Evolutionary conservation across 2,329 filamentous ascomycete genomes (phyloP).

Genomic region (Colletotrichum lini): DNA sequence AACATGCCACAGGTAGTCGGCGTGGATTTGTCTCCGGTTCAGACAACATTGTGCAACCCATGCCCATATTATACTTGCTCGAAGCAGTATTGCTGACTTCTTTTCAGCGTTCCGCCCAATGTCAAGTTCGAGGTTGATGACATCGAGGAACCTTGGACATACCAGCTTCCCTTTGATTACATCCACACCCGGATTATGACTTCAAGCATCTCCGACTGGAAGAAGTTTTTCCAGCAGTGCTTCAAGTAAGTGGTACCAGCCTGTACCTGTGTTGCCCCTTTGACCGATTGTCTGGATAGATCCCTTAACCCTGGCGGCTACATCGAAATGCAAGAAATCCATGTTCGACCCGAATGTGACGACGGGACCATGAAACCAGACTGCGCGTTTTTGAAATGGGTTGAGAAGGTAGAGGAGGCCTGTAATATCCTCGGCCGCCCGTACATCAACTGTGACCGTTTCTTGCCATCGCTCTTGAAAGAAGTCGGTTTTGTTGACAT

Average conservation of each 20-base stretch:
- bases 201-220: slow-evolving; percentile 66
- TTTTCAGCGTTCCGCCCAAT: slow-evolving; percentile 64
- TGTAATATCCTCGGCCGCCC: slow-evolving; percentile 49
- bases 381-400: slow-evolving; percentile 50
- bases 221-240: slow-evolving; percentile 60
- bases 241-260: slow-evolving; percentile 50
- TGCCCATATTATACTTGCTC: neutral
- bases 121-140: slow-evolving; percentile 70
- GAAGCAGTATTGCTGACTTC: neutral
- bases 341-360: slow-evolving; percentile 56
- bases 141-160: slow-evolving; percentile 66
- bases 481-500: slow-evolving; percentile 70
- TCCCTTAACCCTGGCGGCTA: slow-evolving; percentile 59
- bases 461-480: slow-evolving; percentile 52
- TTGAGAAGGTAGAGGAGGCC: slow-evolving; percentile 49
- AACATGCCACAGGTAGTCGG: slow-evolving; percentile 50
- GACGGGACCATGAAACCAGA: slow-evolving; percentile 54
- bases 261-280: neutral
- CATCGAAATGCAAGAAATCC: slow-evolving; percentile 59
- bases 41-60: slow-evolving; percentile 50
- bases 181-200: slow-evolving; percentile 67
- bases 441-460: slow-evolving; percentile 56
- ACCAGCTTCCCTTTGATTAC: slow-evolving; percentile 65
- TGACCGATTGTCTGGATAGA: neutral
- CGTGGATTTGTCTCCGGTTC: slow-evolving; percentile 59